A percentile compares a stretch with the other conserved stretches of the same genome.
phyloP scores from a whole-genome alignment of 495 filamentous ascomycete species.

The Elasticomyces elasticus region DNA sequence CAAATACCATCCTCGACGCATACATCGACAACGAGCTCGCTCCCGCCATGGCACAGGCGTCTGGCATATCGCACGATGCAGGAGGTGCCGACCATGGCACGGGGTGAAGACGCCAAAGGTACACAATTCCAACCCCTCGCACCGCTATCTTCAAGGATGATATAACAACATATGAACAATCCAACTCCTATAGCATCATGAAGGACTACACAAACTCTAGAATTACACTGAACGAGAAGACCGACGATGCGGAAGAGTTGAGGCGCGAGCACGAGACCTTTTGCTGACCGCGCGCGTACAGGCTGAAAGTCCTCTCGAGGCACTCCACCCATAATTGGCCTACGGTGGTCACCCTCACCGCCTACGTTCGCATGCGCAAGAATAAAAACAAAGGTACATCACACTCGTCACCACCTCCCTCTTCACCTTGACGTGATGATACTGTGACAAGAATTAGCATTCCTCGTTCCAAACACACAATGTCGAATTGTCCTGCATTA shows the following conservation, averaged over 20 bases:
- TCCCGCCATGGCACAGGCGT: too few relatives aligned
- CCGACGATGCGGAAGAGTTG: not conserved
- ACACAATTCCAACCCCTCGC: not conserved
- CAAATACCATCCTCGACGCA: too few relatives aligned
- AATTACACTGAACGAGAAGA: conserved; percentile 60
- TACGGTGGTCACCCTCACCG: too few relatives aligned
- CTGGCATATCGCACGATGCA: too few relatives aligned
- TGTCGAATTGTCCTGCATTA: conserved; percentile 67
- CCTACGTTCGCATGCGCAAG: not conserved
- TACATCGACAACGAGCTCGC: too few relatives aligned
- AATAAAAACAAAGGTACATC: conserved; percentile 44
- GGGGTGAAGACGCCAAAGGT: too few relatives aligned
- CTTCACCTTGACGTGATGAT: conserved; percentile 60
- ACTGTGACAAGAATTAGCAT: conserved; percentile 71
- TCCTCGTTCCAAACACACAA: conserved; percentile 85
- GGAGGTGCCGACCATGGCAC: too few relatives aligned
- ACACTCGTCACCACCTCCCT: conserved; percentile 30
- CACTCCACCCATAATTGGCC: not conserved
- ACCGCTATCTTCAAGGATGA: not conserved
- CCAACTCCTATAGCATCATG: conserved; percentile 68
- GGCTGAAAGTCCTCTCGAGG: not conserved
- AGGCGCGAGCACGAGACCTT: not conserved
- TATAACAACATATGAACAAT: conserved; percentile 57
- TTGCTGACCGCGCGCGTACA: conserved; percentile 18
- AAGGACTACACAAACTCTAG: conserved; percentile 54